phyloP scores from a whole-genome alignment of 805 yeast genomes.

The Saccharomycopsis guyanensis region DNA sequence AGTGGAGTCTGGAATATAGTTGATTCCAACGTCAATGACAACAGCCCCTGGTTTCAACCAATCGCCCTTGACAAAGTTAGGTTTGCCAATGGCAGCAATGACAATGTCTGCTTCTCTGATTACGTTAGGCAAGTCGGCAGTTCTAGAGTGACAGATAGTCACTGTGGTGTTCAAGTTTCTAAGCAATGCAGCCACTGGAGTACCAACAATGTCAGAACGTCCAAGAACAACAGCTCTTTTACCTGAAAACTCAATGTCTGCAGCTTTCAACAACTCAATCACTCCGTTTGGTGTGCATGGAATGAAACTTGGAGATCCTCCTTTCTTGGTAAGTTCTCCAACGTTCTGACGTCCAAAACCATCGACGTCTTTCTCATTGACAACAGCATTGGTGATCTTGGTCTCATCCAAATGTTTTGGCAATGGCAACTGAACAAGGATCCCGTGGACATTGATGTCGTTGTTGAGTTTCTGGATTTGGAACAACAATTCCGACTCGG shows the following conservation, averaged over 20 bases:
- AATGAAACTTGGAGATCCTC: conserved; percentile 60
- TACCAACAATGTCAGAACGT: conserved; percentile 80
- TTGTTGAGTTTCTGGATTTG: conserved; percentile 50
- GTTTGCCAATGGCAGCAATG: conserved; percentile 67
- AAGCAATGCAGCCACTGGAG: conserved; percentile 66
- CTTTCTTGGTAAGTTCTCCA: conserved; percentile 69
- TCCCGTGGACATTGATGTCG: conserved; percentile 57
- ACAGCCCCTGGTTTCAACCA: conserved; percentile 59
- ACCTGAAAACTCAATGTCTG: conserved; percentile 51
- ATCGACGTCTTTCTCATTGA: conserved; percentile 68
- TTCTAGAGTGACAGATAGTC: conserved; percentile 63
- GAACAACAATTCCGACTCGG: conserved; percentile 49
- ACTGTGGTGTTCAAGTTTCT: conserved; percentile 71
- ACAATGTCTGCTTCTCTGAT: conserved; percentile 66
- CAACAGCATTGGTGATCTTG: conserved; percentile 57
- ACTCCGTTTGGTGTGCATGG: conserved; percentile 87
- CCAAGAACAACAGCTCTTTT: conserved; percentile 78
- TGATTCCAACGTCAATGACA: conserved; percentile 79
- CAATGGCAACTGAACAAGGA: conserved; percentile 69
- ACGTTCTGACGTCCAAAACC: conserved; percentile 75
- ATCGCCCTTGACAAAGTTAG: conserved; percentile 64
- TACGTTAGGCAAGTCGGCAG: conserved; percentile 44
- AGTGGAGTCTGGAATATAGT: conserved; percentile 57
- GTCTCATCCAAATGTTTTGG: conserved; percentile 67
- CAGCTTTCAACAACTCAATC: conserved; percentile 51